Evolutionary conservation across 305 asterid genomes (phyloP).

Genomic region (Stenogyne calaminthoides): DNA sequence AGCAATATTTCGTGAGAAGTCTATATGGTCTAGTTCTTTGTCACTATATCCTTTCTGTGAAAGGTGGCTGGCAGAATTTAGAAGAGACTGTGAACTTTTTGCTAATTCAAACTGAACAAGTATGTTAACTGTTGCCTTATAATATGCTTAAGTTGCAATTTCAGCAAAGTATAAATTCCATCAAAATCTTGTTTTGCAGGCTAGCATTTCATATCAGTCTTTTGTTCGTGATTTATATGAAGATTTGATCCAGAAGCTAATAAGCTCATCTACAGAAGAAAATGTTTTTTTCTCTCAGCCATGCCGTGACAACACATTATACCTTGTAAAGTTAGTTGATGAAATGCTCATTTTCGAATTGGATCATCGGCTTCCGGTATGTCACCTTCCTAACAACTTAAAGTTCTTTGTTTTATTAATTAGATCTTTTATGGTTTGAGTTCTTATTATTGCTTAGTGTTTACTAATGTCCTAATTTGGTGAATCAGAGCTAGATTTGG

Average conservation of each 20-base stretch:
- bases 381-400: constrained; percentile 28
- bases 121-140: constrained; percentile 48
- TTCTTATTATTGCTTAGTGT: neutral
- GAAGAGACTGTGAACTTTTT: constrained; percentile 96
- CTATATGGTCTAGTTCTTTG: constrained; percentile 80
- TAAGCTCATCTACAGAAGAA: constrained; percentile 65
- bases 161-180: constrained; percentile 29
- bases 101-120: constrained; percentile 75
- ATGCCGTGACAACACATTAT: constrained; percentile 93
- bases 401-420: constrained; percentile 11
- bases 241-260: constrained; percentile 72
- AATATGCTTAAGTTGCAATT: constrained; percentile 27
- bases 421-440: constrained; percentile 13
- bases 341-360: constrained; percentile 93
- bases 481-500: neutral
- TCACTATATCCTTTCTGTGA: constrained; percentile 73
- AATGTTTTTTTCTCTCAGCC: constrained; percentile 77
- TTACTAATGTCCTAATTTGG: constrained; percentile 13
- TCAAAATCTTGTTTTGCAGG: constrained; percentile 58
- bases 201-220: constrained; percentile 56
- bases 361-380: constrained; percentile 87
- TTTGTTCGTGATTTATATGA: constrained; percentile 85
- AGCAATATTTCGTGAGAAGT: constrained; percentile 74
- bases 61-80: constrained; percentile 98
- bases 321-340: constrained; percentile 87